Percentiles rank a stretch among this genome's conserved stretches.
Conservation (phyloP, 179 eudicot species). For the Heliamphora pulchella region DNA sequence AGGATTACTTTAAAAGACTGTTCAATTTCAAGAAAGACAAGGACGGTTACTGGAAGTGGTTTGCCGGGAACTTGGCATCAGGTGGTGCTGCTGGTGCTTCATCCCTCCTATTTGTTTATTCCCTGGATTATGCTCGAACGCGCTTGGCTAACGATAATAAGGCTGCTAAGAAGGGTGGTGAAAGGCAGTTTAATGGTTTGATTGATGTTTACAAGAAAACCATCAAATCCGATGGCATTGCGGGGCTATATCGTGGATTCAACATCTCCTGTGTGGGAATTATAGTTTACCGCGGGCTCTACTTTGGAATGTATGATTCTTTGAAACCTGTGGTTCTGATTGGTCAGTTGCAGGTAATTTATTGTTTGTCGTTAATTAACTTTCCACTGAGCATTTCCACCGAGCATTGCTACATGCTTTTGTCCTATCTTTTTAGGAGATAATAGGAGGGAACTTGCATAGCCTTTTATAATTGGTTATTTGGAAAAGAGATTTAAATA, state of each 20-base stretch:
- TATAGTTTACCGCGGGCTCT: conserved; percentile 29
- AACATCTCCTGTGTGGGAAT: conserved; percentile 31
- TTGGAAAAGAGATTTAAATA: too few species aligned
- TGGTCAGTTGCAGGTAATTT: conserved; percentile 26
- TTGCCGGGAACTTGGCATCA: conserved; percentile 55
- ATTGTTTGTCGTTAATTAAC: neutral
- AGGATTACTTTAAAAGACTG: conserved; percentile 56
- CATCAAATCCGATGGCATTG: conserved; percentile 23
- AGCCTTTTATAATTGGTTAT: too few species aligned
- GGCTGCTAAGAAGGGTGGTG: conserved; percentile 33
- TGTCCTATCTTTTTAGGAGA: too few species aligned
- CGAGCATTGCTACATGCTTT: too few species aligned
- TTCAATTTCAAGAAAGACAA: conserved; percentile 56
- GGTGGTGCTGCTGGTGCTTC: conserved; percentile 65
- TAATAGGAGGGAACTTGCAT: too few species aligned
- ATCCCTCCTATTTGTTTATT: conserved; percentile 49
- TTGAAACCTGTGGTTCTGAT: conserved; percentile 29
- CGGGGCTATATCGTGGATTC: conserved; percentile 36
- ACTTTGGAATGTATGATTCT: conserved; percentile 34
- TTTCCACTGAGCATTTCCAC: too few species aligned
- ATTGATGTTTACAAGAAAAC: conserved; percentile 34
- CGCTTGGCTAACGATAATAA: conserved; percentile 32
- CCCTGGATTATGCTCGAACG: conserved; percentile 54
- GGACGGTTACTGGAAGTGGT: conserved; percentile 65
- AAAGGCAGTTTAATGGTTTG: conserved; percentile 33